Percentiles rank a stretch among this genome's conserved stretches.
These are phyloP conservation scores for Vitis hybrid DNA, from an alignment of 177 flowering plant species.

Conservation along the genomic window DNA sequence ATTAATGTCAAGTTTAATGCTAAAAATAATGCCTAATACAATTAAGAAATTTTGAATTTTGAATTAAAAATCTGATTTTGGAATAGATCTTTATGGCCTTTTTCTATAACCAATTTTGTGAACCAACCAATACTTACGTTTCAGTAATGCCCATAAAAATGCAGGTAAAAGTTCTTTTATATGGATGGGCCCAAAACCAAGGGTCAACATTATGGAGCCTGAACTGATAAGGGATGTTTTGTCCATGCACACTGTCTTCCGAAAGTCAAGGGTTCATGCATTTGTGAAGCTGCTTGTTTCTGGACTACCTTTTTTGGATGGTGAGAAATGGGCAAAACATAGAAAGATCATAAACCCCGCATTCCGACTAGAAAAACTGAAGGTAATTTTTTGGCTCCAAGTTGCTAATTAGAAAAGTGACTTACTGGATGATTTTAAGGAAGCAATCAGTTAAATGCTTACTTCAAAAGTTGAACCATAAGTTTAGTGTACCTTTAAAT, in stretches of 20 bases:
- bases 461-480: no score
- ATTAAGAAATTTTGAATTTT: no score
- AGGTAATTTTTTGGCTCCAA: neutral
- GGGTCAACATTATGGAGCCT: constrained; percentile 25
- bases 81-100: no score
- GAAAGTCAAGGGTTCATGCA: constrained; percentile 11
- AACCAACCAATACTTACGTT: no score
- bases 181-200: constrained; percentile 33
- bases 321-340: constrained; percentile 28
- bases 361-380: constrained; percentile 11
- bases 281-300: constrained; percentile 5
- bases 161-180: constrained; percentile 29
- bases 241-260: constrained; percentile 12
- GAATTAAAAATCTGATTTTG: no score
- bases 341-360: constrained; percentile 14
- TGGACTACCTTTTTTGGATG: constrained; percentile 28
- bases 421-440: no score
- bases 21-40: no score
- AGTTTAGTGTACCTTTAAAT: no score
- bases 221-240: constrained; percentile 22
- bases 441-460: no score
- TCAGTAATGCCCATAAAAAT: neutral
- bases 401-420: no score
- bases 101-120: no score
- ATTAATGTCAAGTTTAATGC: no score